Evolutionary conservation across 2,329 filamentous ascomycete genomes (phyloP), one percentile per base, ranked within the genome.

Genomic region (Phoma sp.): DNA sequence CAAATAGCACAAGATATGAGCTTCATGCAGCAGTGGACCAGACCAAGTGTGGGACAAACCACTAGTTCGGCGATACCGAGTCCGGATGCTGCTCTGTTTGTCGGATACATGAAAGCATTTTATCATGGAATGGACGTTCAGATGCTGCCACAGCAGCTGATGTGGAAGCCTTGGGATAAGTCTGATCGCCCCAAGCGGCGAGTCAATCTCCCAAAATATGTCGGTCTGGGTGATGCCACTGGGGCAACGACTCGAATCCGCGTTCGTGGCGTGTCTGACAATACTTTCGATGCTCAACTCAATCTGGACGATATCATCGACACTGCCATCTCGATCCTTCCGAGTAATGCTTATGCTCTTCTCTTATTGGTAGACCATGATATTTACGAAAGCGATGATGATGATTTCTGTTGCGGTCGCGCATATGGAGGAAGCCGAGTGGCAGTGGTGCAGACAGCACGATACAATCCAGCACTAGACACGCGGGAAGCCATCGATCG

Each of bases 381-480:
- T 64, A 71, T 89, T 11, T 89, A 86, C 63, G 86, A 89, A 61
- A 80, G 81, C 44, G 83, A 87, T 0, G 87, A 89, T 55, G 81
- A 85, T 18, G 48, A 51, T 27, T 90, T 89, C 62, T 85, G 82
- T 47, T 88, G 86, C 57, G 87, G 87, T 0, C 74, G 86, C 25
- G 86, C 87, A 0, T 90, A 86, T 65, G 87, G 87, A 0, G 84
- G 81, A 0, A 85, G 82, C 52, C 78, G 87, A 4, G 81, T 90
- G 1, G 80, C 81, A 0, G 80, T 89, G 1, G 83, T 90, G 0
- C 86, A 83, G 0, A 80, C 77, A 0, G 85, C 87, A 8, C 75
- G 87, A 24, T 89, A 90, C 58, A 77, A 85, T 41, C 87, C 87
- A 0, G 25, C 25, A 0, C 65, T 82, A 1, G 77, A 82, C 58